Conservation (phyloP, 202 grass and related monocot genomes). For the Schoenoplectus tabernaemontani region DNA sequence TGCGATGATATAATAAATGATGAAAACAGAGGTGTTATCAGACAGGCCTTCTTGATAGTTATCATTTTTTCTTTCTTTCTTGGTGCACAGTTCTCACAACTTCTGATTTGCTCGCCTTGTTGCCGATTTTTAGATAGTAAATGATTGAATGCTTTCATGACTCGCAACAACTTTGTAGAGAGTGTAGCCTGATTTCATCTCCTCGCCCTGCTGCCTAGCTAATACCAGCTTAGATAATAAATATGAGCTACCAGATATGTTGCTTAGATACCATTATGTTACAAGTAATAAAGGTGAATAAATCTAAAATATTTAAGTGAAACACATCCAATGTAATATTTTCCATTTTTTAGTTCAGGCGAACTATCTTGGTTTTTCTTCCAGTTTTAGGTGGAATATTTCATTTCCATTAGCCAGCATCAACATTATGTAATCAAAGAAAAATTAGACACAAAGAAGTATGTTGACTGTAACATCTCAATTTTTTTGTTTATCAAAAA, state of each 20-base stretch:
- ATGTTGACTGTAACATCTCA: not conserved
- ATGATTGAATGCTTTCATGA: not conserved
- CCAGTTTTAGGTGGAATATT: not conserved
- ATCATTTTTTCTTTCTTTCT: not conserved
- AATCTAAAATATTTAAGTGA: not conserved
- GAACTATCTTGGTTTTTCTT: not conserved
- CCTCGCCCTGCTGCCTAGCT: not conserved
- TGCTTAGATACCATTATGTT: slow-evolving; percentile 1
- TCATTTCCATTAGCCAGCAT: not conserved
- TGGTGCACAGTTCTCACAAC: not conserved
- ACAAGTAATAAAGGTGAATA: not conserved
- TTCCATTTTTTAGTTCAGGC: not conserved
- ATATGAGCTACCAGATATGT: not conserved
- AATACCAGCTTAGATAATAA: not conserved
- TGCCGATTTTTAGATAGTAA: not conserved
- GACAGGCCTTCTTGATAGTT: not conserved
- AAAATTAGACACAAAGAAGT: not conserved
- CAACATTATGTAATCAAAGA: not conserved
- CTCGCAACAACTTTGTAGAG: not conserved
- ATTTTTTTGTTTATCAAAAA: not conserved
- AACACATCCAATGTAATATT: not conserved
- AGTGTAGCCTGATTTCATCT: not conserved
- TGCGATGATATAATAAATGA: not conserved
- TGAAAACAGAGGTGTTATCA: too few relatives aligned
- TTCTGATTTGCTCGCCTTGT: not conserved